Conservation (phyloP, 2,329 filamentous ascomycete species). For the Dichotomopilus funicola region DNA sequence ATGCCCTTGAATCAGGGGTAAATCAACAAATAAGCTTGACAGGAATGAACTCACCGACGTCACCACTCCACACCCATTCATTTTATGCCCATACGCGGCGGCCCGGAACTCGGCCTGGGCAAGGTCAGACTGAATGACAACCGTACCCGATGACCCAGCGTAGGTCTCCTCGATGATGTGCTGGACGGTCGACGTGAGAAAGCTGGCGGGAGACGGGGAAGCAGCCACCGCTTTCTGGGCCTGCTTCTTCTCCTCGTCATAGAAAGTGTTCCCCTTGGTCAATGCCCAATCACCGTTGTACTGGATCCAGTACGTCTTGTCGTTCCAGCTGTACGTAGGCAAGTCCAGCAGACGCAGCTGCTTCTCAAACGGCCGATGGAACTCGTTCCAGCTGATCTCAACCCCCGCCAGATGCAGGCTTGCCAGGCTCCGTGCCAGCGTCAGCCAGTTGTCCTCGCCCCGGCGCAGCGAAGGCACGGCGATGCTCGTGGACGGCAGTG, state of each 20-base stretch:
- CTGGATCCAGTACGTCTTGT: conserved; percentile 48
- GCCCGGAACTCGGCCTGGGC: conserved; percentile 42
- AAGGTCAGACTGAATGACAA: background rate
- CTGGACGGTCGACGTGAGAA: background rate
- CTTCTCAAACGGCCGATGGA: conserved; percentile 48
- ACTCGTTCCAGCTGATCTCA: conserved; percentile 44
- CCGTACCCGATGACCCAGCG: background rate
- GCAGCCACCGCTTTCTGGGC: background rate
- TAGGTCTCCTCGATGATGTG: background rate
- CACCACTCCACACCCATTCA: conserved; percentile 21
- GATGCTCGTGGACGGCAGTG: conserved; percentile 41
- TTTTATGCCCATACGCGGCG: conserved; percentile 38
- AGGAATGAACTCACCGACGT: no score
- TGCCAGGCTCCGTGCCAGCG: background rate
- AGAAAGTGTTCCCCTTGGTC: background rate
- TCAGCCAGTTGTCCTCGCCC: background rate
- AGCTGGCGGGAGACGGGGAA: no score
- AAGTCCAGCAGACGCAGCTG: conserved; percentile 48
- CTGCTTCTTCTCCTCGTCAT: background rate
- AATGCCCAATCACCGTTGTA: conserved; percentile 49
- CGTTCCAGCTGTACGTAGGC: conserved; percentile 56
- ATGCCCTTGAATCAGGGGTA: no score
- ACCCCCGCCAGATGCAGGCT: background rate
- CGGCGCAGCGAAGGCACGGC: background rate
- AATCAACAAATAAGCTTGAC: conserved; percentile 25